phyloP scores from a whole-genome alignment of 306 rosid genomes.

The Medicago arabica region DNA sequence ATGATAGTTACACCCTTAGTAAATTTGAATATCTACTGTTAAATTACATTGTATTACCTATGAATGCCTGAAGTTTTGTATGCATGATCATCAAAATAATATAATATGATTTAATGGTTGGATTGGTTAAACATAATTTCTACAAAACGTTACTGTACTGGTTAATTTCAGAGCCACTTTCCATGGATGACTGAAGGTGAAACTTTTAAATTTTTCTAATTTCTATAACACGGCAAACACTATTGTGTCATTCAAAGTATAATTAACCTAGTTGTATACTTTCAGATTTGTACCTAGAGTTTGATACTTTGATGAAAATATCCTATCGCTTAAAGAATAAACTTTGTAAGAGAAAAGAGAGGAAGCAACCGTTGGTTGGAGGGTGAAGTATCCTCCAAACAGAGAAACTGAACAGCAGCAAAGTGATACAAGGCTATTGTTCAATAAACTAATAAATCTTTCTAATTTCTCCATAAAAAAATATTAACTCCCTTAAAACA shows the following conservation, averaged over 20 bases:
- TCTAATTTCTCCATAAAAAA: not conserved
- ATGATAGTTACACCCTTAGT: not conserved
- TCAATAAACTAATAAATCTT: not conserved
- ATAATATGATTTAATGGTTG: not conserved
- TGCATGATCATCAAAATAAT: not conserved
- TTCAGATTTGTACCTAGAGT: not conserved
- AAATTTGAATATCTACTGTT: not conserved
- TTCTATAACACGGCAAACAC: not conserved
- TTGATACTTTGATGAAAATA: not conserved
- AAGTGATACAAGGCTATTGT: not conserved
- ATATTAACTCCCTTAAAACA: conserved; percentile 2
- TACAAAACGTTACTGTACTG: no score
- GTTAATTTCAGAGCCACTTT: not conserved
- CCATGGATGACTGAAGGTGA: conserved; percentile 5
- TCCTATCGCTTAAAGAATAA: not conserved
- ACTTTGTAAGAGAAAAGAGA: not conserved
- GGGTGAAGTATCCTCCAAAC: conserved; percentile 12
- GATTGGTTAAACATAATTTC: not conserved
- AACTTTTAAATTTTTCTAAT: not conserved
- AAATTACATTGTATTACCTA: not conserved
- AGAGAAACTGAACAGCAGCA: conserved; percentile 5
- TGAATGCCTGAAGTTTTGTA: not conserved
- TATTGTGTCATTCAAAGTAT: conserved; percentile 8
- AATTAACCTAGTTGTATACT: not conserved
- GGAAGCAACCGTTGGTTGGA: not conserved